Evolutionary conservation across 2,329 filamentous ascomycete genomes (phyloP).

Genomic region (Cytospora paraplurivora): DNA sequence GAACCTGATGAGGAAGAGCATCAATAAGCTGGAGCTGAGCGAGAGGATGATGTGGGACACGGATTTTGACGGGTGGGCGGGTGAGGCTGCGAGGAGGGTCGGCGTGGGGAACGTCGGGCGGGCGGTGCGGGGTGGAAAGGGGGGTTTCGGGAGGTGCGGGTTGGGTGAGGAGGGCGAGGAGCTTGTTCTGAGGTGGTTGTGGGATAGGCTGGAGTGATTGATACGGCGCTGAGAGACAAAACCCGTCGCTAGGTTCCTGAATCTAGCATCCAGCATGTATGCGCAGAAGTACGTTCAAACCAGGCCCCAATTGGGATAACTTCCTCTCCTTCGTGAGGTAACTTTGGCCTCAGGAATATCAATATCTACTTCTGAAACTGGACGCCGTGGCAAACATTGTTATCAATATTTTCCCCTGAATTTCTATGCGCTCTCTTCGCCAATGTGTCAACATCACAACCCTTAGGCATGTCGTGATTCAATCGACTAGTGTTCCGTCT

Average conservation of each 20-base stretch:
- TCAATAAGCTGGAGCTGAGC: constrained; percentile 49
- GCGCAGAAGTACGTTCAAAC: not conserved
- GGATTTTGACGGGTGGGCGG: constrained; percentile 38
- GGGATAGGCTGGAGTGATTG: constrained; percentile 13
- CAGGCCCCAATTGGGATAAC: not conserved
- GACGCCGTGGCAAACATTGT: not conserved
- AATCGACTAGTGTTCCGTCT: constrained; percentile 37
- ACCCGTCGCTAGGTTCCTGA: not conserved
- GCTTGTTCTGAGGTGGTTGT: constrained; percentile 23
- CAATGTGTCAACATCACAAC: not conserved
- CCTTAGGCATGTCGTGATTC: not conserved
- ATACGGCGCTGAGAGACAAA: no score
- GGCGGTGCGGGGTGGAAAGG: constrained; percentile 30
- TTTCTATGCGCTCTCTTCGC: not conserved
- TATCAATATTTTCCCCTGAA: not conserved
- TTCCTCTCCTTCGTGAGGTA: not conserved
- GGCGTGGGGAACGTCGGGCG: constrained; percentile 41
- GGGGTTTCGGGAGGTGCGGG: constrained; percentile 26
- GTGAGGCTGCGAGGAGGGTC: constrained; percentile 43
- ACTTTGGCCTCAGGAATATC: not conserved
- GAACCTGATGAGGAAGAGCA: constrained; percentile 50
- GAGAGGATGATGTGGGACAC: constrained; percentile 47
- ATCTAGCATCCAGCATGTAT: no score
- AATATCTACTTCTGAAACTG: not conserved
- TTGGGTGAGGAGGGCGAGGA: constrained; percentile 15